phyloP scores from a whole-genome alignment of 106 monocot genomes.

The Allium cepa region DNA sequence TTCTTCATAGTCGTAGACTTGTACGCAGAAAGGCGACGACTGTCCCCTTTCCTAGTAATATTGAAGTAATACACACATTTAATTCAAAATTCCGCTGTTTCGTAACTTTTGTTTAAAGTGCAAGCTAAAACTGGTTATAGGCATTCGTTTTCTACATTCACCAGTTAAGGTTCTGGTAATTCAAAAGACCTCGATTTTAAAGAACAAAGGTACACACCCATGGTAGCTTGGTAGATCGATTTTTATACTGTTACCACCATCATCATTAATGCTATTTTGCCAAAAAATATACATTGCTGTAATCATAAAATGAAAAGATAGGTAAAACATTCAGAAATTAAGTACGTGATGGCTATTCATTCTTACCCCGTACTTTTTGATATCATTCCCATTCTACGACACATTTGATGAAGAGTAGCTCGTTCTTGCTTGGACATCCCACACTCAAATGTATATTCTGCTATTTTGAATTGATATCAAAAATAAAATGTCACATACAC shows the following conservation, averaged over 20 bases:
- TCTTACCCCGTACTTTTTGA: slow-evolving; percentile 84
- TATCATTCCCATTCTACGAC: slow-evolving; percentile 71
- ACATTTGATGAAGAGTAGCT: slow-evolving; percentile 60
- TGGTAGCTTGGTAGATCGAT: neutral
- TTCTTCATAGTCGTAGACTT: slow-evolving; percentile 19
- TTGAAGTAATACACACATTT: neutral
- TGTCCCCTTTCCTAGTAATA: slow-evolving; percentile 31
- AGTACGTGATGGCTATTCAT: neutral
- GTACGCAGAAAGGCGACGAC: slow-evolving; percentile 54
- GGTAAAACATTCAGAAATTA: neutral
- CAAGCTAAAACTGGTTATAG: no score
- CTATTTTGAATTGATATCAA: neutral
- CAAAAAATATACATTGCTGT: neutral
- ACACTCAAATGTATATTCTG: slow-evolving; percentile 71
- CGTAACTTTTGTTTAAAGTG: no score
- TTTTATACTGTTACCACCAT: no score
- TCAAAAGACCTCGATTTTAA: neutral
- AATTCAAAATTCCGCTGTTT: neutral
- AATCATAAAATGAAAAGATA: neutral
- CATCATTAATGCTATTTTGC: no score
- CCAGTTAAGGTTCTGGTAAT: no score
- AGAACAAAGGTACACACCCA: neutral
- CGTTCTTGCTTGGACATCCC: slow-evolving; percentile 63
- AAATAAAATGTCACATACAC: neutral
- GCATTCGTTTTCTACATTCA: no score